Conservation (phyloP, 2,329 filamentous ascomycete species). For the Cercospora sesami region DNA sequence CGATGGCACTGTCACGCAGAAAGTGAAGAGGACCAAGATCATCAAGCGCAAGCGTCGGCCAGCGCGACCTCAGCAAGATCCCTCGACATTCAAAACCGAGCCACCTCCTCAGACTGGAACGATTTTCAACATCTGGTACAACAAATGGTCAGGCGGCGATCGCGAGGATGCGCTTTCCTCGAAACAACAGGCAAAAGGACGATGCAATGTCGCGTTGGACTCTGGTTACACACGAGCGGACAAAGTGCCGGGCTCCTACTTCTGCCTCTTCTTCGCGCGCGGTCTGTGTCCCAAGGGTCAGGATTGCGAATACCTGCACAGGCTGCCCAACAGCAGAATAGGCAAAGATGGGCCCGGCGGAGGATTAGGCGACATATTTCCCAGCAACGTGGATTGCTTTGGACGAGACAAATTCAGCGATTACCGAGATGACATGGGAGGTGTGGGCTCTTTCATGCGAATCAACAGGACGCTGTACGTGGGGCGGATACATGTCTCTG, state of each 20-base stretch:
- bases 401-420: conserved; percentile 89
- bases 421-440: conserved; percentile 96
- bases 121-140: conserved; percentile 98
- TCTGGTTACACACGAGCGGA: conserved; percentile 54
- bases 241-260: conserved; percentile 66
- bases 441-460: conserved; percentile 88
- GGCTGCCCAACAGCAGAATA: conserved; percentile 64
- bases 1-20: conserved; percentile 42
- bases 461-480: conserved; percentile 94
- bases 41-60: conserved; percentile 87
- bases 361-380: conserved; percentile 79
- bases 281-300: conserved; percentile 80
- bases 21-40: conserved; percentile 82
- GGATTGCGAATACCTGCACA: conserved; percentile 92
- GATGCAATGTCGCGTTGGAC: conserved; percentile 80
- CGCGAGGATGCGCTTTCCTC: conserved; percentile 87
- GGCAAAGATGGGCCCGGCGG: conserved; percentile 36
- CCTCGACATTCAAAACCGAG: conserved; percentile 76
- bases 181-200: conserved; percentile 76
- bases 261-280: conserved; percentile 89
- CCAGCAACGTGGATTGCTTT: conserved; percentile 93
- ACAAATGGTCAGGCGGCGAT: conserved; percentile 96
- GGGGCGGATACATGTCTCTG: conserved; percentile 88
- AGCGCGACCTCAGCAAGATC: conserved; percentile 86
- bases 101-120: conserved; percentile 90